phyloP scores from a whole-genome alignment of 2,329 filamentous ascomycete species.

The Zopfia rhizophila region DNA sequence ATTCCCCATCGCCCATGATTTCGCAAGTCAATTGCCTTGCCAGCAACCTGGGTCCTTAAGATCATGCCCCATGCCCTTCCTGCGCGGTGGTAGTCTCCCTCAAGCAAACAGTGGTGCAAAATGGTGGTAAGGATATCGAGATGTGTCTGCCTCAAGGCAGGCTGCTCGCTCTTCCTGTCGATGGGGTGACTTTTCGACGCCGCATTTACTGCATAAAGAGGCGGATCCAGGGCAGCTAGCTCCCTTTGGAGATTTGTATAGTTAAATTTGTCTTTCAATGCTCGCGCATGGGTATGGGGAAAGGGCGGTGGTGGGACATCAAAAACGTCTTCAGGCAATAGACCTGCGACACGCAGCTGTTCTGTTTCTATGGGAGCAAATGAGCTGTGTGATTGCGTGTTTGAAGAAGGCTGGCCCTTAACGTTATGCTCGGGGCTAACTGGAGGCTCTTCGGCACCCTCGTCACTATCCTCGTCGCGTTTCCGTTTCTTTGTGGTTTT shows the following conservation, averaged over 20 bases:
- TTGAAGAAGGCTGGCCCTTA: slow-evolving; percentile 13
- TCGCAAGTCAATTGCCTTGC: slow-evolving; percentile 73
- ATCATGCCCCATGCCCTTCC: slow-evolving; percentile 80
- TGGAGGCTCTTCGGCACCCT: slow-evolving; percentile 21
- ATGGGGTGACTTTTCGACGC: slow-evolving; percentile 23
- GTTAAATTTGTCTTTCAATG: slow-evolving; percentile 25
- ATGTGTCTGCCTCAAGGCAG: slow-evolving; percentile 62
- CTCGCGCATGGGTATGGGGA: slow-evolving; percentile 53
- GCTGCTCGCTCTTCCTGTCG: slow-evolving; percentile 23
- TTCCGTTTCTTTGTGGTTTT: slow-evolving; percentile 33
- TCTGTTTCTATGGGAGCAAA: slow-evolving; percentile 33
- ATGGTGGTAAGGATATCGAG: slow-evolving; percentile 74
- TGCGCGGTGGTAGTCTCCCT: slow-evolving; percentile 76
- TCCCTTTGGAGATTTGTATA: slow-evolving; percentile 48
- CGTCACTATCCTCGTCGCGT: slow-evolving; percentile 31
- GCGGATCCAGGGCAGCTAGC: slow-evolving; percentile 54
- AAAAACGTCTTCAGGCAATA: slow-evolving; percentile 48
- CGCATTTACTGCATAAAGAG: slow-evolving; percentile 47
- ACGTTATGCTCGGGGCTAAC: slow-evolving; percentile 11
- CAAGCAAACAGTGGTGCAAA: slow-evolving; percentile 76
- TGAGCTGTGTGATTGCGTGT: slow-evolving; percentile 28
- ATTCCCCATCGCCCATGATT: slow-evolving; percentile 80
- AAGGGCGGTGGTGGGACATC: slow-evolving; percentile 55
- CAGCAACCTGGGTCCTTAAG: slow-evolving; percentile 68
- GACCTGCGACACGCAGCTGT: slow-evolving; percentile 54